These are phyloP conservation scores for Yamadazyma triangularis DNA, from an alignment of 1,139 yeast species.

Conservation along the genomic window DNA sequence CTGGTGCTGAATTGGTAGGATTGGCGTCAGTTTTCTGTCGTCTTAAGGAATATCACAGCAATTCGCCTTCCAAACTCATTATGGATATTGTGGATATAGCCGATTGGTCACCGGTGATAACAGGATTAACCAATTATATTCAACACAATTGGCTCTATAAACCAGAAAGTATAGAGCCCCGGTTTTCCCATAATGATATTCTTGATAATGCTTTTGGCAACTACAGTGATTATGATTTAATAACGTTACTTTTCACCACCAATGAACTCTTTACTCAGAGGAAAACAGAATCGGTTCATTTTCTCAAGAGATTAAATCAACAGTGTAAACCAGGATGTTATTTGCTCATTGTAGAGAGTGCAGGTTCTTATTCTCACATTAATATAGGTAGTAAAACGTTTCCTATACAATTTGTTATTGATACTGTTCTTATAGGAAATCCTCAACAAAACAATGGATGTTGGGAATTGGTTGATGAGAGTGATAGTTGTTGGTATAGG, in stretches of 20 bases:
- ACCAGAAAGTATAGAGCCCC: constrained; percentile 32
- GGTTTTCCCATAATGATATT: constrained; percentile 52
- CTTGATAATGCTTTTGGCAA: constrained; percentile 14
- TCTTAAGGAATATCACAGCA: constrained; percentile 36
- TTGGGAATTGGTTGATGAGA: constrained; percentile 63
- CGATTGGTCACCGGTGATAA: constrained; percentile 61
- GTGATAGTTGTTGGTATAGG: constrained; percentile 84
- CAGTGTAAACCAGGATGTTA: constrained; percentile 52
- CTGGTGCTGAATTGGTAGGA: constrained; percentile 78
- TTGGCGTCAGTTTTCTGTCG: constrained; percentile 56
- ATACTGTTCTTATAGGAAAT: constrained; percentile 62
- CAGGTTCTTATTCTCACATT: constrained; percentile 84
- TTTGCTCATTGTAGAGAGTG: constrained; percentile 75
- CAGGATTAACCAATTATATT: constrained; percentile 38
- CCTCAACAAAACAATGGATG: constrained; percentile 44
- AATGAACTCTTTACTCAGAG: constrained; percentile 78
- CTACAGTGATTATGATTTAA: constrained; percentile 32
- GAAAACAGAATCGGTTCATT: constrained; percentile 53
- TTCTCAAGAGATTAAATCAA: constrained; percentile 48
- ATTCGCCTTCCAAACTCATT: constrained; percentile 30
- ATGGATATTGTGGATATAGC: constrained; percentile 70
- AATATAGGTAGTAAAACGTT: constrained; percentile 69
- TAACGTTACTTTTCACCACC: constrained; percentile 78
- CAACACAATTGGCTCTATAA: constrained; percentile 50
- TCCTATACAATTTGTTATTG: constrained; percentile 78